These are phyloP conservation scores for Chlorella sp. DNA, from an alignment of 139 green algal species.

Conservation along the genomic window DNA sequence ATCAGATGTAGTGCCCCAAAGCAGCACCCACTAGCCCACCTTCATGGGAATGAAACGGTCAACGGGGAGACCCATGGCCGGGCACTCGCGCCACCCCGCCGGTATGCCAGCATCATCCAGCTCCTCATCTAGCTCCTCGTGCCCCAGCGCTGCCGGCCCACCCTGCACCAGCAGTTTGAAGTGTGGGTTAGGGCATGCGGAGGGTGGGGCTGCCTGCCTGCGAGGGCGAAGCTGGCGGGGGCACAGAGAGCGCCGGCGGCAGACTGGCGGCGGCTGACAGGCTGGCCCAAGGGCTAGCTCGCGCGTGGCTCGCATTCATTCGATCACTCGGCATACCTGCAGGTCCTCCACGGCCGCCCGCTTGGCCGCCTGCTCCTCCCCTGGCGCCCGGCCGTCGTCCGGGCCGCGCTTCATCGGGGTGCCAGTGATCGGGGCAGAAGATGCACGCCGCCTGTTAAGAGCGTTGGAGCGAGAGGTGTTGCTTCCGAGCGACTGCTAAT, in stretches of 20 bases:
- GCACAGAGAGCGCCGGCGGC: neutral
- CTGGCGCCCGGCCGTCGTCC: neutral
- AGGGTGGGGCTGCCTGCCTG: too few relatives aligned
- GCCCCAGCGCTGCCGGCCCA: neutral
- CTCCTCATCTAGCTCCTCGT: constrained; percentile 45
- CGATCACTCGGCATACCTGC: neutral
- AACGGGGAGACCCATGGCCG: constrained; percentile 33
- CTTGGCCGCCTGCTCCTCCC: neutral
- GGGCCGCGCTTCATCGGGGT: constrained; percentile 1
- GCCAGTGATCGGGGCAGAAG: too few relatives aligned
- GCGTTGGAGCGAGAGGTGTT: too few relatives aligned
- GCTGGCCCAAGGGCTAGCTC: neutral
- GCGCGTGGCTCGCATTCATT: too few relatives aligned
- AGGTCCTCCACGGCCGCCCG: neutral
- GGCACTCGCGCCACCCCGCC: constrained; percentile 41
- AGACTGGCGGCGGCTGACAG: neutral
- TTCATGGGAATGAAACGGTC: constrained; percentile 52
- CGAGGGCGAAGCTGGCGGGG: too few relatives aligned
- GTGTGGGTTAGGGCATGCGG: too few relatives aligned
- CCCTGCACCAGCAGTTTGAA: neutral
- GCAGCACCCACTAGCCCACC: neutral
- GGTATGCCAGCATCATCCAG: constrained; percentile 42
- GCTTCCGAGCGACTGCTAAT: too few relatives aligned
- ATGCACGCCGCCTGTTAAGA: too few relatives aligned
- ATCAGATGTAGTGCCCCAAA: neutral